Conservation (phyloP, 139 green algal species). For the Chlamydomonas eustigma region DNA sequence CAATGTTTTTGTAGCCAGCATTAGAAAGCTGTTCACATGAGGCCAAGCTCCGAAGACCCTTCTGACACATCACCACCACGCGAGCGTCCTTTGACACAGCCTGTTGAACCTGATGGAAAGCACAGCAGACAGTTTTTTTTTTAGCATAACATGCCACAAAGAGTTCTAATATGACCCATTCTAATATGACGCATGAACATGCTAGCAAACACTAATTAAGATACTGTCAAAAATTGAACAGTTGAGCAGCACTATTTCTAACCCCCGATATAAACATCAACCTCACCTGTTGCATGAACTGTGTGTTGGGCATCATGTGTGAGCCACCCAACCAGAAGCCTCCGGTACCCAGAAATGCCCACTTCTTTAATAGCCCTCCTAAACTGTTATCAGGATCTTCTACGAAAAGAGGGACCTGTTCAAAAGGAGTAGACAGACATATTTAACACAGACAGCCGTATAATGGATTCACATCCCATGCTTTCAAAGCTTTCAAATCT, state of each 20-base stretch:
- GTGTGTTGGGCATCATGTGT: constrained; percentile 81
- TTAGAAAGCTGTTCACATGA: constrained; percentile 75
- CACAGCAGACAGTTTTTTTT: too few species aligned
- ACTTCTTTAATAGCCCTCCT: constrained; percentile 67
- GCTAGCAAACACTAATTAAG: too few species aligned
- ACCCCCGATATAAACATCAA: too few species aligned
- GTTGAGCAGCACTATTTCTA: too few species aligned
- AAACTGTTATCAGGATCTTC: constrained; percentile 47
- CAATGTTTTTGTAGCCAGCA: constrained; percentile 70
- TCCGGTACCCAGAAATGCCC: constrained; percentile 72
- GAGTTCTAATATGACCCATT: too few species aligned
- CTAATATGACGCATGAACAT: too few species aligned
- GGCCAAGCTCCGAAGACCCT: constrained; percentile 83
- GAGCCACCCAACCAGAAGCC: constrained; percentile 87
- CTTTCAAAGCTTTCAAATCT: too few species aligned
- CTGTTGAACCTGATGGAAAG: constrained; percentile 42
- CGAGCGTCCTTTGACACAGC: constrained; percentile 57
- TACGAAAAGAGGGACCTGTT: constrained; percentile 75
- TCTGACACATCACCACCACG: constrained; percentile 82
- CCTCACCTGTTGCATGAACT: constrained; percentile 71
- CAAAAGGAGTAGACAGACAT: too few species aligned
- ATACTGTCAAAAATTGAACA: too few species aligned
- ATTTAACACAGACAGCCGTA: too few species aligned
- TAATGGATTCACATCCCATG: too few species aligned
- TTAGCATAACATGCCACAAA: too few species aligned